Evolutionary conservation across 2,329 filamentous ascomycete genomes (phyloP), one percentile per base, ranked within the genome.

Genomic region (Fusarium solani-melongenae): DNA sequence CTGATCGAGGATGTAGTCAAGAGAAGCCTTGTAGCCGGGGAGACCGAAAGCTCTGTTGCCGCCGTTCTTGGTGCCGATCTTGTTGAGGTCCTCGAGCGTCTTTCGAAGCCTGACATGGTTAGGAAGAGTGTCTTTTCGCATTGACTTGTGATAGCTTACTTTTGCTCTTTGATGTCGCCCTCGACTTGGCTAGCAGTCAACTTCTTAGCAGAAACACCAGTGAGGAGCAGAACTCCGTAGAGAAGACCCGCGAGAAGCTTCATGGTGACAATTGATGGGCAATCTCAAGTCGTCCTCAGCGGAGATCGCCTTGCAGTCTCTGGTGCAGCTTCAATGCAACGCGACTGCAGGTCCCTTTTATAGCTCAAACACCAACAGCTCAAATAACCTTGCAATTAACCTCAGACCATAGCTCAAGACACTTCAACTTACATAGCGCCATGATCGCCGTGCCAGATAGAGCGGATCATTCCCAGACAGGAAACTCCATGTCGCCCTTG

Each of bases 31-130:
- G 83, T 87, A 91, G 15, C 90, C 90, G 1, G 88, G 88, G 11
- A 88, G 81, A 15, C 90, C 89, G 66, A 90, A 91, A 6, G 89
- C 89, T 59, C 89, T 85, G 79, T 90, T 91, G 17, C 89, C 89
- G 41, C 87, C 88, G 74, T 91, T 88, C 60, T 85, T 82, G 33
- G 80, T 81, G 14, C 85, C 89, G 62, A 91, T 91, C 49, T 84
- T 80, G 76, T 91, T 83, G 7, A 91, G 82, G 66, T 86, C 84
- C 75, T 84, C 82, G n/a, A 91, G 85, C 53, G 88, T 88, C 63
- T 84, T 82, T 78, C 87, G 84, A 22, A 91, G 81, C 24, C 89
- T 90, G 59, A 51, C 2, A 8, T 15, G n/a, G 46, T 77, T 53
- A 78, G 69, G 6, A 14, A 36, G 4, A 22, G 2, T 9, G 10